Conservation (phyloP, 2,329 filamentous ascomycete species). For the Clonostachys rosea region DNA sequence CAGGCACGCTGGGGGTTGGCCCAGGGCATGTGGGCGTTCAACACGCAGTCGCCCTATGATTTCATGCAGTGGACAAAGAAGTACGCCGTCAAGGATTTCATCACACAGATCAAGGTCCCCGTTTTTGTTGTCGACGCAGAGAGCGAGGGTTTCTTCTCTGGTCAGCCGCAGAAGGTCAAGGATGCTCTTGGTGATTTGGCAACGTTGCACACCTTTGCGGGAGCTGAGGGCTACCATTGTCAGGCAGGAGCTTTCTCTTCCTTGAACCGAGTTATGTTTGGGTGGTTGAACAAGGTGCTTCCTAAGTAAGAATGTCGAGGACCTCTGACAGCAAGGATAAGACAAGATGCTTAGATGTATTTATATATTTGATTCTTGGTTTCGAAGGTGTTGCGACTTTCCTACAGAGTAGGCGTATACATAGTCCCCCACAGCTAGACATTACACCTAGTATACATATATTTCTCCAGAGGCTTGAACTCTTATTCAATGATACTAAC, state of each 20-base stretch:
- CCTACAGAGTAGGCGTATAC: too few species aligned
- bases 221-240: slow-evolving; percentile 7
- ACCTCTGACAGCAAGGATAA: rapidly evolving
- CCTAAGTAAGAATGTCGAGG: background rate
- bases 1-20: slow-evolving; percentile 12
- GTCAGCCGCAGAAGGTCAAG: slow-evolving; percentile 6
- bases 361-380: too few species aligned
- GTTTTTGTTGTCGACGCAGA: slow-evolving; percentile 10
- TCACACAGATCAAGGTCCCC: slow-evolving; percentile 14
- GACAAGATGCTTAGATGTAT: too few species aligned
- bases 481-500: too few species aligned
- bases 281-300: slow-evolving; percentile 2
- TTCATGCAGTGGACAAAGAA: slow-evolving; percentile 7
- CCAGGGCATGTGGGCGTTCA: slow-evolving; percentile 17
- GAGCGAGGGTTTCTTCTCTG: slow-evolving; percentile 7
- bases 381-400: too few species aligned
- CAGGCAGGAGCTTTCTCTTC: slow-evolving; percentile 7
- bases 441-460: too few species aligned
- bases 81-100: slow-evolving; percentile 7
- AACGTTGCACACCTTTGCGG: background rate
- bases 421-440: too few species aligned
- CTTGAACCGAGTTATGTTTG: background rate
- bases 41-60: slow-evolving; percentile 12
- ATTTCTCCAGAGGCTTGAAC: too few species aligned
- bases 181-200: slow-evolving; percentile 3